Evolutionary conservation across 306 rosid genomes (phyloP).

Genomic region (Sechiopsis laciniata): DNA sequence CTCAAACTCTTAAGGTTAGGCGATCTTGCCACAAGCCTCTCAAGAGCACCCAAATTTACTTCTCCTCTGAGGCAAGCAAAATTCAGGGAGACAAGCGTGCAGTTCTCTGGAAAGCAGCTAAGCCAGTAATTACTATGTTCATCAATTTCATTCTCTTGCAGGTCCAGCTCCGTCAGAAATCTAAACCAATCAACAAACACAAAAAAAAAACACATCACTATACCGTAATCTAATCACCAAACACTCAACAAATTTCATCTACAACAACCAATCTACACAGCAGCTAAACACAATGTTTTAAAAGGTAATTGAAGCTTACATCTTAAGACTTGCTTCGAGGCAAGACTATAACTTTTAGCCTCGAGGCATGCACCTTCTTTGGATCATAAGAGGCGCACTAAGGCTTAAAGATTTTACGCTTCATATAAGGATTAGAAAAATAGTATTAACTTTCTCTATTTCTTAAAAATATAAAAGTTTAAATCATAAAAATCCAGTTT

Average conservation of each 20-base stretch:
- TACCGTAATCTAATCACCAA: background rate
- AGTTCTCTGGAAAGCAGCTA: slow-evolving; percentile 75
- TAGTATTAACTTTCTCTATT: too few species aligned
- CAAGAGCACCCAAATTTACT: slow-evolving; percentile 55
- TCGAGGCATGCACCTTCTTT: too few species aligned
- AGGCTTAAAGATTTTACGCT: too few species aligned
- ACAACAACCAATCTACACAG: background rate
- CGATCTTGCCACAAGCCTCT: slow-evolving; percentile 81
- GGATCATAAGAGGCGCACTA: too few species aligned
- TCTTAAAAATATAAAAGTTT: too few species aligned
- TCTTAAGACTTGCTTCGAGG: too few species aligned
- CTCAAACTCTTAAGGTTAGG: slow-evolving; percentile 73
- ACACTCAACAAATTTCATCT: background rate
- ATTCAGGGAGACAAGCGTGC: slow-evolving; percentile 73
- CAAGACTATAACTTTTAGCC: too few species aligned
- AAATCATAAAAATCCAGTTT: too few species aligned
- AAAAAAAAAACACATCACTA: background rate
- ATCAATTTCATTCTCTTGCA: slow-evolving; percentile 91
- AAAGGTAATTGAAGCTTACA: too few species aligned
- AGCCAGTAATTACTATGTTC: slow-evolving; percentile 86
- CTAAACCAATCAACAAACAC: slow-evolving; percentile 25
- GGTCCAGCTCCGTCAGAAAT: slow-evolving; percentile 79
- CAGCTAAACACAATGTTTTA: background rate
- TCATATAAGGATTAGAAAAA: too few species aligned
- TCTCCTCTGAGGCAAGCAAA: slow-evolving; percentile 93